Percentiles rank a stretch among this genome's conserved stretches.
Conservation (phyloP, 1,139 yeast species). For the Blastobotrys proliferans region DNA sequence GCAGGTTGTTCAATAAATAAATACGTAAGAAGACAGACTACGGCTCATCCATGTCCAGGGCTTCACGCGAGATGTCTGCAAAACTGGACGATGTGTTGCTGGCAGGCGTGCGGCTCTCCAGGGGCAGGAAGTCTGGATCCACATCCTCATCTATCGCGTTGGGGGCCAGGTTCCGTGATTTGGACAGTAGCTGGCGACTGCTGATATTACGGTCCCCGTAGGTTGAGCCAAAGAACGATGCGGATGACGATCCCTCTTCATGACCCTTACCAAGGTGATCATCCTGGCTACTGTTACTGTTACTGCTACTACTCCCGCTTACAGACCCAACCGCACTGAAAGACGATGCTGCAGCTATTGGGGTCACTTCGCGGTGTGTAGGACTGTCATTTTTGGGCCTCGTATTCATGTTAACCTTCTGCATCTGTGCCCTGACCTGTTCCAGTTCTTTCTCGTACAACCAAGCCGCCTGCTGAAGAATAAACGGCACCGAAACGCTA, state of each 20-base stretch:
- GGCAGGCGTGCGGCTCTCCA: neutral
- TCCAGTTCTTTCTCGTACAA: conserved; percentile 44
- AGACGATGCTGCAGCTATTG: neutral
- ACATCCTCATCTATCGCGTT: conserved; percentile 1
- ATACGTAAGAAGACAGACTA: too few relatives aligned
- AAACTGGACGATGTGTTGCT: conserved; percentile 17
- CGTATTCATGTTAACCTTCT: conserved; percentile 19
- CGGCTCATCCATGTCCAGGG: too few relatives aligned
- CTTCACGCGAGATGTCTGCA: conserved; percentile 21
- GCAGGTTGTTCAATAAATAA: too few relatives aligned
- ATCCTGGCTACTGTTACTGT: neutral
- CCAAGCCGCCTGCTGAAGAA: conserved; percentile 47
- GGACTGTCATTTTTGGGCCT: too few relatives aligned
- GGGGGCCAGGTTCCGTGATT: conserved; percentile 11
- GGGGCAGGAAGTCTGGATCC: conserved; percentile 12
- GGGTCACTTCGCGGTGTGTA: conserved; percentile 1
- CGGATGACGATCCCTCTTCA: neutral
- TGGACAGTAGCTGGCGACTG: conserved; percentile 12
- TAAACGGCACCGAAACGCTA: conserved; percentile 39
- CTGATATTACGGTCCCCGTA: neutral
- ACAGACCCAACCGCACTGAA: neutral
- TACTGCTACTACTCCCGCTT: neutral
- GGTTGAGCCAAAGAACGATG: conserved; percentile 11
- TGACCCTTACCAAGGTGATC: neutral
- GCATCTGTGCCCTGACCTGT: conserved; percentile 39